Evolutionary conservation across 768 basidiomycete genomes (phyloP).

Genomic region (Holtermanniella nyarrowii): DNA sequence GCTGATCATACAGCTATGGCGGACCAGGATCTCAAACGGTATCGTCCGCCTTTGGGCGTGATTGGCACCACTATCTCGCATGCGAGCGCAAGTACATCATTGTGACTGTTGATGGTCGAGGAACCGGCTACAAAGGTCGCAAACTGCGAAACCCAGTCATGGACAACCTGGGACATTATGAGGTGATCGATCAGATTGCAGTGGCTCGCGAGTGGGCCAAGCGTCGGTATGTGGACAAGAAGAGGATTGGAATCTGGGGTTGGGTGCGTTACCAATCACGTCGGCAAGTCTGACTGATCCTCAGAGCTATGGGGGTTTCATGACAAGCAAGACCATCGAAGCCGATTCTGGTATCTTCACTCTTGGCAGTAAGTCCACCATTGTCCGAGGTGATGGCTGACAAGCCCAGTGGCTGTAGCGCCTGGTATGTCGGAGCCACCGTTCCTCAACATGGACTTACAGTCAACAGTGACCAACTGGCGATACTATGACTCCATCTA

Average conservation of each 20-base stretch:
- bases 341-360: conserved; percentile 80
- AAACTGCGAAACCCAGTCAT: conserved; percentile 76
- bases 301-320: conserved; percentile 91
- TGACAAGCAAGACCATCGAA: conserved; percentile 87
- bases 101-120: conserved; percentile 82
- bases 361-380: conserved; percentile 71
- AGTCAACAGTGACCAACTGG: conserved; percentile 37
- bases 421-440: conserved; percentile 14
- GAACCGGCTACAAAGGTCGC: conserved; percentile 85
- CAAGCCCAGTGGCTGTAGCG: conserved; percentile 31
- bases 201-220: conserved; percentile 79
- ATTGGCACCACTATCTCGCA: conserved; percentile 82
- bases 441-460: background rate
- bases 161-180: conserved; percentile 76
- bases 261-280: conserved; percentile 57
- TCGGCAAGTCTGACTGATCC: background rate
- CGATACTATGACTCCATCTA: conserved; percentile 68
- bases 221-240: conserved; percentile 76
- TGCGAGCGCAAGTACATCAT: conserved; percentile 72
- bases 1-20: conserved; percentile 55
- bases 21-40: conserved; percentile 80
- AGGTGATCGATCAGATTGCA: conserved; percentile 78
- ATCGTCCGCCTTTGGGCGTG: conserved; percentile 54
- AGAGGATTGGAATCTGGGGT: conserved; percentile 90
- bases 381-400: background rate